phyloP scores from a whole-genome alignment of 2,329 filamentous ascomycete species.

The Phyllosticta citriasiana region DNA sequence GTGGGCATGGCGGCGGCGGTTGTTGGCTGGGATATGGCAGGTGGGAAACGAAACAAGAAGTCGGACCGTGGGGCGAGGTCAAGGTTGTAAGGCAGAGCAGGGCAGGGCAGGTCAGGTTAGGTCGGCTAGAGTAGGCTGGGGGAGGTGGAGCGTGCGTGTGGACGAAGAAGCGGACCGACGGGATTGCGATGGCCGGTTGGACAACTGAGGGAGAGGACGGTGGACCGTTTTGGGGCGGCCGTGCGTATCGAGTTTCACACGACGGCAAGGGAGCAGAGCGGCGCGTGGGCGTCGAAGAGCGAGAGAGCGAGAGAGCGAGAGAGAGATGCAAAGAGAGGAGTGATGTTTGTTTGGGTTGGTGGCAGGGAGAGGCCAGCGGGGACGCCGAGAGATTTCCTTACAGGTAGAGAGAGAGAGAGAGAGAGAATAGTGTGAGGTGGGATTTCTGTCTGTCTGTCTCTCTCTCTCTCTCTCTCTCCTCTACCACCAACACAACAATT shows the following conservation, averaged over 20 bases:
- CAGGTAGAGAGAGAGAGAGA: too few relatives aligned
- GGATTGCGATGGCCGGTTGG: neutral
- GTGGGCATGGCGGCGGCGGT: slow-evolving; percentile 21
- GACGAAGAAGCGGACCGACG: neutral
- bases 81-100: too few relatives aligned
- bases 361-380: neutral
- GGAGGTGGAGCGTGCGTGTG: neutral
- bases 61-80: neutral
- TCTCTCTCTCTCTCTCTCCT: too few relatives aligned
- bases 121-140: neutral
- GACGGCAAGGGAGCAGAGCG: neutral
- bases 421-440: too few relatives aligned
- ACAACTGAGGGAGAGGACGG: neutral
- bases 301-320: neutral
- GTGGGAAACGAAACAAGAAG: neutral
- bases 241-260: neutral
- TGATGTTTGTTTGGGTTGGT: too few relatives aligned
- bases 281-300: neutral
- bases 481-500: too few relatives aligned
- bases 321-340: too few relatives aligned
- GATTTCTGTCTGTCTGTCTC: too few relatives aligned
- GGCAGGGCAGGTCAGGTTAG: neutral
- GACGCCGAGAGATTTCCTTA: too few relatives aligned
- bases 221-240: neutral
- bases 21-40: neutral